phyloP scores from a whole-genome alignment of 352 stramenopile genomes.

The Globisporangium heterothallicum region DNA sequence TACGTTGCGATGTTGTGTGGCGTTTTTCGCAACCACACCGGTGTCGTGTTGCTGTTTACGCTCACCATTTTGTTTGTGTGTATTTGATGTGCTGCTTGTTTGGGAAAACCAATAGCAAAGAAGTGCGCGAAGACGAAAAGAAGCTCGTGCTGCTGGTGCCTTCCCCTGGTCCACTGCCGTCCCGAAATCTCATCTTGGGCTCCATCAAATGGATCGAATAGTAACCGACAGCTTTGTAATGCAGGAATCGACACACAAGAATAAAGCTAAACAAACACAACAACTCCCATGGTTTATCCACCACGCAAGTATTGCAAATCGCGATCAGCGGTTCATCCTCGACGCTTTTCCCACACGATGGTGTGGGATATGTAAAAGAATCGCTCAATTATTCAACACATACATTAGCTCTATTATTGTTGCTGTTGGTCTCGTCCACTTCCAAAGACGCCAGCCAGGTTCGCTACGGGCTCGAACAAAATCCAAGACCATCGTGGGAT shows the following conservation, averaged over 20 bases:
- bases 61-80: neutral
- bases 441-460: neutral
- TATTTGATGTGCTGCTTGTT: neutral
- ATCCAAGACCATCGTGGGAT: neutral
- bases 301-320: no score
- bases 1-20: conserved; percentile 24
- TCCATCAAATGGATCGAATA: conserved; percentile 87
- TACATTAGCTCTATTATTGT: conserved; percentile 2
- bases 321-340: no score
- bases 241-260: neutral
- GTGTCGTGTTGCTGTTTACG: no score
- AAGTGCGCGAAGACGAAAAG: conserved; percentile 67
- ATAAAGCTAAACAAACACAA: neutral
- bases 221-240: neutral
- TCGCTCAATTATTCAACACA: no score
- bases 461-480: neutral
- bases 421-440: neutral
- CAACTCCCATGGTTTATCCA: no score
- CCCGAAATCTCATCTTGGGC: conserved; percentile 68
- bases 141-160: conserved; percentile 82
- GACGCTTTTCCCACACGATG: no score
- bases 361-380: no score
- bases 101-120: conserved; percentile 35
- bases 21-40: no score
- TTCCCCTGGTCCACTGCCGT: conserved; percentile 71